Evolutionary conservation across 1,139 yeast species (phyloP).

Genomic region (Yamadazyma atmosphaerica): DNA sequence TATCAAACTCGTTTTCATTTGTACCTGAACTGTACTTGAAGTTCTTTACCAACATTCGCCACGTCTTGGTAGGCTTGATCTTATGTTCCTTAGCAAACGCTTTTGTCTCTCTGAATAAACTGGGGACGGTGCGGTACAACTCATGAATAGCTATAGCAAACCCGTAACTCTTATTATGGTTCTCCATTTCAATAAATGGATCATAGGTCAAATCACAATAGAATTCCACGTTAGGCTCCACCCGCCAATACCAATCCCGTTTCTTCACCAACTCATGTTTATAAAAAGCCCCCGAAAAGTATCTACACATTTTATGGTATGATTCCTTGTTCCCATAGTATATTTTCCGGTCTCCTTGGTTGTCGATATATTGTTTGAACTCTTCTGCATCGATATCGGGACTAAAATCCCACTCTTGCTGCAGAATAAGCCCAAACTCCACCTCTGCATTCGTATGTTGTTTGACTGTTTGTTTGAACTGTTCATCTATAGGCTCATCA

Average conservation of each 20-base stretch:
- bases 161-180: slow-evolving; percentile 71
- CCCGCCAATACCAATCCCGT: slow-evolving; percentile 91
- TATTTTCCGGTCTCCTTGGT: slow-evolving; percentile 78
- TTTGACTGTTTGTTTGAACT: slow-evolving; percentile 54
- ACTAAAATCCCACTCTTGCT: slow-evolving; percentile 63
- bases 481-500: slow-evolving; percentile 67
- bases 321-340: slow-evolving; percentile 79
- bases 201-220: slow-evolving; percentile 90
- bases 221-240: slow-evolving; percentile 88
- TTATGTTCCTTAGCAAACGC: slow-evolving; percentile 51
- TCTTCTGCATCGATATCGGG: slow-evolving; percentile 26
- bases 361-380: slow-evolving; percentile 55
- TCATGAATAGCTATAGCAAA: slow-evolving; percentile 78
- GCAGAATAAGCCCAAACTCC: slow-evolving; percentile 67
- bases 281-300: slow-evolving; percentile 75
- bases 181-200: slow-evolving; percentile 81
- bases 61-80: slow-evolving; percentile 54
- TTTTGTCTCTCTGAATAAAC: slow-evolving; percentile 68
- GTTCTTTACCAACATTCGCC: slow-evolving; percentile 54
- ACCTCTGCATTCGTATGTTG: slow-evolving; percentile 57
- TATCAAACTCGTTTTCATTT: slow-evolving; percentile 22
- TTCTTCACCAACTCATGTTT: slow-evolving; percentile 67
- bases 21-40: slow-evolving; percentile 25
- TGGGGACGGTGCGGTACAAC: slow-evolving; percentile 76
- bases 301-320: slow-evolving; percentile 73